These are phyloP conservation scores for Paratinospora sagittata DNA, from an alignment of 164 flowering plant genomes.

Conservation along the genomic window DNA sequence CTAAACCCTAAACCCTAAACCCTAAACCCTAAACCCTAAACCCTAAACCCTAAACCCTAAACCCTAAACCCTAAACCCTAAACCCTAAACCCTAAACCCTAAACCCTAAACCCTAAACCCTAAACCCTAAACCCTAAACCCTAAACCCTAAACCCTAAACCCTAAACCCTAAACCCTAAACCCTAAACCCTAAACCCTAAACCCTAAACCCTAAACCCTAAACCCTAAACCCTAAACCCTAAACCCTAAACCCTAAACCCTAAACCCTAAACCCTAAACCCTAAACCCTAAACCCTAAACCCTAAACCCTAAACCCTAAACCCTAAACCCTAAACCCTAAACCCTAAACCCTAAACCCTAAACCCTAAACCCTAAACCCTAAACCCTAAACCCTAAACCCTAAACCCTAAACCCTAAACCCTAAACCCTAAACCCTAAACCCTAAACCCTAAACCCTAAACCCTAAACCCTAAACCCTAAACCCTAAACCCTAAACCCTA, in stretches of 20 bases:
- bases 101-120: constrained; percentile 14
- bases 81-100: constrained; percentile 20
- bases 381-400: constrained; percentile 10
- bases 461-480: constrained; percentile 12
- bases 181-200: constrained; percentile 13
- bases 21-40: constrained; percentile 18
- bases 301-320: constrained; percentile 12
- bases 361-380: constrained; percentile 12
- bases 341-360: constrained; percentile 13
- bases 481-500: constrained; percentile 14
- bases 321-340: constrained; percentile 7
- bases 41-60: constrained; percentile 20
- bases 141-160: constrained; percentile 16
- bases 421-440: constrained; percentile 16
- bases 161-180: constrained; percentile 8
- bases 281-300: constrained; percentile 12
- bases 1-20: constrained; percentile 16
- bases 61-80: constrained; percentile 19
- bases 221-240: constrained; percentile 13
- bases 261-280: constrained; percentile 13
- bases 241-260: constrained; percentile 12
- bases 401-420: constrained; percentile 11
- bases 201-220: constrained; percentile 13
- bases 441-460: too few relatives aligned
- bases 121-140: constrained; percentile 12